Conservation (phyloP, 164 flowering plant species). For the Houttuynia cordata region DNA sequence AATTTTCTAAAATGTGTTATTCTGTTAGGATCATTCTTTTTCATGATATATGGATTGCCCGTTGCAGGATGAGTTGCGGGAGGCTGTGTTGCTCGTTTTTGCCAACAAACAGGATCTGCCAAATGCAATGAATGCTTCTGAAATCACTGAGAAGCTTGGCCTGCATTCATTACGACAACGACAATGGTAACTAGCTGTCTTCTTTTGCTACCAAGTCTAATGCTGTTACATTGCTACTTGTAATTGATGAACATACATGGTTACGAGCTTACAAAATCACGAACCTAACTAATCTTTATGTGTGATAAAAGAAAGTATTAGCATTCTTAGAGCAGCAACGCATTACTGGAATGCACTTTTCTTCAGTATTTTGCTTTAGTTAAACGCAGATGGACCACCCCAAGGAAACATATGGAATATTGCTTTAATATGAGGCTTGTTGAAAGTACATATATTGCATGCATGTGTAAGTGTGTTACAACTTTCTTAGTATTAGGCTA, state of each 20-base stretch:
- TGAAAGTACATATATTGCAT: too few relatives aligned
- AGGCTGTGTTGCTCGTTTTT: conserved; percentile 64
- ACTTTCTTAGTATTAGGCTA: too few relatives aligned
- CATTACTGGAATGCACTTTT: too few relatives aligned
- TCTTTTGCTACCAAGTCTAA: neutral
- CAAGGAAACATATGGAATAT: too few relatives aligned
- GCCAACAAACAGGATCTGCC: conserved; percentile 84
- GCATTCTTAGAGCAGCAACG: too few relatives aligned
- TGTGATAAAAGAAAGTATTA: too few relatives aligned
- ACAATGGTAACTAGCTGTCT: conserved; percentile 35
- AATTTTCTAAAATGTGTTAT: neutral
- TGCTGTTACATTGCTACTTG: neutral
- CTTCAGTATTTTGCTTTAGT: too few relatives aligned
- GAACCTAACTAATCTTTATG: too few relatives aligned
- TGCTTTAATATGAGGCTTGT: too few relatives aligned
- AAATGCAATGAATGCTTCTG: conserved; percentile 78
- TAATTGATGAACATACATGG: neutral
- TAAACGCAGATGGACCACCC: too few relatives aligned
- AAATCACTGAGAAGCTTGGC: conserved; percentile 70
- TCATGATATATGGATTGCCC: neutral
- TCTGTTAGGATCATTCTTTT: neutral
- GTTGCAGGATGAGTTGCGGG: conserved; percentile 52
- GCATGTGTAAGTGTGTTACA: too few relatives aligned
- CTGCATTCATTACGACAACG: conserved; percentile 72
- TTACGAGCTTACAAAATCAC: too few relatives aligned